Evolutionary conservation across 176 grass and related monocot genomes (phyloP).

Genomic region (Oryza officinalis): DNA sequence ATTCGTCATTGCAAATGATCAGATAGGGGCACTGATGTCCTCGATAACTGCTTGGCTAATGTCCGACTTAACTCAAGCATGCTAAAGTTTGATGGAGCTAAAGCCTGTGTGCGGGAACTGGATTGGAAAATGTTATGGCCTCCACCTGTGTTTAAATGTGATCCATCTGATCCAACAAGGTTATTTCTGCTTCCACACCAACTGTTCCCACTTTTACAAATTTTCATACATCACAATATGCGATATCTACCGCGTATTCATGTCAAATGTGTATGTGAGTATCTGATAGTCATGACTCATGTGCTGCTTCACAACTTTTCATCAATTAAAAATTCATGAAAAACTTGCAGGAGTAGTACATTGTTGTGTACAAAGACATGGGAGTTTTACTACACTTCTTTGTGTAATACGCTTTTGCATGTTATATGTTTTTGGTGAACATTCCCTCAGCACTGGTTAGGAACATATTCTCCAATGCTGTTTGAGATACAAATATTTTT

Average conservation of each 20-base stretch:
- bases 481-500: conserved; percentile 1
- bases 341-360: too few relatives aligned
- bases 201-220: neutral
- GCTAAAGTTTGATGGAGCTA: conserved; percentile 58
- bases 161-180: conserved; percentile 59
- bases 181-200: neutral
- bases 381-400: neutral
- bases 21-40: conserved; percentile 72
- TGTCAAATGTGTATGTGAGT: neutral
- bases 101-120: conserved; percentile 67
- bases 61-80: conserved; percentile 53
- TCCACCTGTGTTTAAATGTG: conserved; percentile 38
- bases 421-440: neutral
- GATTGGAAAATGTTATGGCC: conserved; percentile 78
- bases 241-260: neutral
- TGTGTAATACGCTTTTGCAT: neutral
- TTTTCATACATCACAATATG: neutral
- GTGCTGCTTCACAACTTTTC: neutral
- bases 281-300: neutral
- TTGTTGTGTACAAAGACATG: neutral
- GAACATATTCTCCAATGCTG: conserved; percentile 25
- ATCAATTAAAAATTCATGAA: too few relatives aligned
- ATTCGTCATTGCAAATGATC: conserved; percentile 35
- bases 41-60: conserved; percentile 80
- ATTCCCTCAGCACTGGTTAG: neutral